phyloP scores from a whole-genome alignment of 345 rosid species.

The Bruguiera parviflora region DNA sequence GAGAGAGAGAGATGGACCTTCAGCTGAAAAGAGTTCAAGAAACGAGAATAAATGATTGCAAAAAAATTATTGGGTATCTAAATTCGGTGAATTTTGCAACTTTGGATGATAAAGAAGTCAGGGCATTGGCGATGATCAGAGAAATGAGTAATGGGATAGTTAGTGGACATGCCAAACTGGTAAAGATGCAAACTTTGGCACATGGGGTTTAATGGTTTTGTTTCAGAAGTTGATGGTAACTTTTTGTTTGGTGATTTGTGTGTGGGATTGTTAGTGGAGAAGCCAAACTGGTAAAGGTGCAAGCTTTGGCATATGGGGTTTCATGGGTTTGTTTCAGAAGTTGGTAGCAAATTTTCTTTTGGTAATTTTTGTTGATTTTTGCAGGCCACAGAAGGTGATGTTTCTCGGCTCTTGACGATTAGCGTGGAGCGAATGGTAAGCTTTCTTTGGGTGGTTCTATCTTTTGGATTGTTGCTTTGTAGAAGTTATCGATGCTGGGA shows the following conservation, averaged over 20 bases:
- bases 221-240: background rate
- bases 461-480: background rate
- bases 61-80: slow-evolving; percentile 5
- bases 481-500: too few species aligned
- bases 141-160: slow-evolving; percentile 11
- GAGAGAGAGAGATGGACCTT: slow-evolving; percentile 2
- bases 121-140: slow-evolving; percentile 10
- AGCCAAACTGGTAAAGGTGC: slow-evolving; percentile 8
- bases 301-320: background rate
- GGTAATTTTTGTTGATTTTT: background rate
- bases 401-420: slow-evolving; percentile 14
- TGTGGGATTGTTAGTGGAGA: slow-evolving; percentile 10
- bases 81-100: slow-evolving; percentile 7
- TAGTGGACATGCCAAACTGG: slow-evolving; percentile 12
- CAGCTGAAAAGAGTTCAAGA: slow-evolving; percentile 11
- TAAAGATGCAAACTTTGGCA: background rate
- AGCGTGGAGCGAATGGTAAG: slow-evolving; percentile 15
- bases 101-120: slow-evolving; percentile 9
- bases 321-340: background rate
- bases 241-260: background rate
- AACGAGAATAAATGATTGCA: slow-evolving; percentile 7
- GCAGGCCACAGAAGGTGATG: slow-evolving; percentile 17
- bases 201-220: background rate
- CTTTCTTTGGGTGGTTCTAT: background rate
- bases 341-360: background rate